A percentile compares a stretch with the other conserved stretches of the same genome.
Evolutionary conservation across 2,329 filamentous ascomycete species (phyloP).

Genomic region (Lasiodiplodia theobromae): DNA sequence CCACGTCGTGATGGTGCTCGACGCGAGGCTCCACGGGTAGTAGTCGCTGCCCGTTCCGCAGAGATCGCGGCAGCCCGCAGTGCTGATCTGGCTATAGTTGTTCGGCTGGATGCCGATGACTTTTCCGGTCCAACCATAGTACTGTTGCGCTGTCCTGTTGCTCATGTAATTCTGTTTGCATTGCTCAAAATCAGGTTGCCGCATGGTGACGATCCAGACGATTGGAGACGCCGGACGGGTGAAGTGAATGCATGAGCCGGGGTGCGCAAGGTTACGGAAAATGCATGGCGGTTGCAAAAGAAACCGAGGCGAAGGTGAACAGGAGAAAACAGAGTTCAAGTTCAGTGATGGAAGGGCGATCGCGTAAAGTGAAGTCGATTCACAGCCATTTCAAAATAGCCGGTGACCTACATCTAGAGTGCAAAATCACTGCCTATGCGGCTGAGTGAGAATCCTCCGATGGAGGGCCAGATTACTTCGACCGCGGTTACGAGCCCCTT

Average conservation of each 20-base stretch:
- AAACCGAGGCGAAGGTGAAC: not conserved
- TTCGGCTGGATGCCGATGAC: constrained; percentile 35
- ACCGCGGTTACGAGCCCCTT: not conserved
- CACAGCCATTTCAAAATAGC: not conserved
- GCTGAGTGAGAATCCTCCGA: not conserved
- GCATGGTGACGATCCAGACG: not conserved
- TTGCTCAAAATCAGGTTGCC: constrained; percentile 6
- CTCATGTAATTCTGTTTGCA: constrained; percentile 1
- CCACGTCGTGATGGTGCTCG: constrained; percentile 50
- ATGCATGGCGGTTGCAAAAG: not conserved
- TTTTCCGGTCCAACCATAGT: constrained; percentile 29
- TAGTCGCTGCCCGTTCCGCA: constrained; percentile 43
- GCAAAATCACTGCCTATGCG: not conserved
- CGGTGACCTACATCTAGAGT: not conserved
- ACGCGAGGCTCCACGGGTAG: constrained; percentile 44
- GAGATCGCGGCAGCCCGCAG: constrained; percentile 42
- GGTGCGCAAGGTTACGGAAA: not conserved
- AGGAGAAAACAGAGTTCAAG: not conserved
- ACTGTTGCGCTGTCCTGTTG: not conserved
- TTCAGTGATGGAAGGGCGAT: not conserved
- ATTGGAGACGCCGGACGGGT: not conserved
- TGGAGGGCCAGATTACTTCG: not conserved
- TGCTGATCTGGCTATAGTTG: constrained; percentile 41
- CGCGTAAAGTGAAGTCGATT: not conserved
- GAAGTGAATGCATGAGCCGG: not conserved